A percentile compares a stretch with the other conserved stretches of the same genome.
phyloP scores from a whole-genome alignment of 805 yeast genomes.

The Wickerhamiella allomyrinae region DNA sequence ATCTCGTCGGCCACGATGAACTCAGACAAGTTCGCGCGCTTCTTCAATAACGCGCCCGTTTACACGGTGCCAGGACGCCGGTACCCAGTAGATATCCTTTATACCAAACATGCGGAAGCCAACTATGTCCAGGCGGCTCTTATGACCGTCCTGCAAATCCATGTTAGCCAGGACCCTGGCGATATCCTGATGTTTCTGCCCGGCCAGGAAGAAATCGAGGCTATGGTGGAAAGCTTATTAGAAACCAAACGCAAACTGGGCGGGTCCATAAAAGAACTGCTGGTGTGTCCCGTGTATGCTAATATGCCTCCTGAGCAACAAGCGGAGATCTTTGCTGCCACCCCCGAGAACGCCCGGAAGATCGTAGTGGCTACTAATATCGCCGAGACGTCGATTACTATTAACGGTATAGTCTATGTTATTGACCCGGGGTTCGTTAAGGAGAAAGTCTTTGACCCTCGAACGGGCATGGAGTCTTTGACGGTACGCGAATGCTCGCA shows the following conservation, averaged over 20 bases:
- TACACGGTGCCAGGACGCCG: conserved; percentile 75
- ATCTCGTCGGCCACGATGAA: conserved; percentile 92
- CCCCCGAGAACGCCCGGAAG: conserved; percentile 70
- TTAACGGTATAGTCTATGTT: conserved; percentile 83
- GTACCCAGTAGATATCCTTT: conserved; percentile 59
- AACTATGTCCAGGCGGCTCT: conserved; percentile 10
- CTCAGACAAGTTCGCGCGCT: conserved; percentile 66
- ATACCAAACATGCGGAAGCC: conserved; percentile 7
- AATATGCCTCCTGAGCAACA: conserved; percentile 86
- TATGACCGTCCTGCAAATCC: conserved; percentile 13
- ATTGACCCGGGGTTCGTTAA: conserved; percentile 93
- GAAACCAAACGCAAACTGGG: conserved; percentile 58
- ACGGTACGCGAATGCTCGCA: conserved; percentile 76
- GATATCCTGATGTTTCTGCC: conserved; percentile 79
- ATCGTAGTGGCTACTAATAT: conserved; percentile 91
- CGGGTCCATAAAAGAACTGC: conserved; percentile 44
- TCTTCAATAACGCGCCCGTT: conserved; percentile 70
- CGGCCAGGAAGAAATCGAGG: conserved; percentile 92
- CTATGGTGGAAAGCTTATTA: conserved; percentile 47
- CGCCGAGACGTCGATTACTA: conserved; percentile 94
- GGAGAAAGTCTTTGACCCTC: conserved; percentile 74
- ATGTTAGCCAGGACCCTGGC: conserved; percentile 29
- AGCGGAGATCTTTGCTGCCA: conserved; percentile 73
- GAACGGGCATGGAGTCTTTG: conserved; percentile 82
- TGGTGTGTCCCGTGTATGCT: conserved; percentile 80